Base-by-base conservation (phyloP, 2,329 filamentous ascomycete genomes). In the Thielaviopsis cerberus region DNA sequence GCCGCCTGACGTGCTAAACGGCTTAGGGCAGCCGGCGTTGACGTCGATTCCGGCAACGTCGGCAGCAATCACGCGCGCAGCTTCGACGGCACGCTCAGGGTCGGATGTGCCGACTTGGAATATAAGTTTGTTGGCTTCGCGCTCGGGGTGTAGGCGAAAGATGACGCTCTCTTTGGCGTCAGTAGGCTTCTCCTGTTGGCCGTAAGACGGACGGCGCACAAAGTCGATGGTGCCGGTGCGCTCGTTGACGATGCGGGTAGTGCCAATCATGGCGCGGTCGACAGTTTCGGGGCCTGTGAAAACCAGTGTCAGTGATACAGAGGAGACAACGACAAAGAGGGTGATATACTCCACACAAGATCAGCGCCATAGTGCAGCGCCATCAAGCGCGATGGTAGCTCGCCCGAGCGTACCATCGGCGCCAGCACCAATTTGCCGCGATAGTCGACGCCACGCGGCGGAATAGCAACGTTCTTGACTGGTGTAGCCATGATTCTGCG, bases 361-460 rank as follows among this genome's bases (percentile, higher is more conserved):
- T 98, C 92, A 56, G 92, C 92, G 63, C 92, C 92, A 69, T 98
- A 97, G 67, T 94, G 86, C 62, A 98, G 80, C 30, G 92, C 88
- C 51, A 94, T 73, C 25, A 98, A 78, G 60, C 92, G 83, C 45
- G 88, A 92, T 2, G 92, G 91, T 61, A 96, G 75, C 74, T 98
- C 92, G 67, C 92, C 92, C n/a, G 88, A 94, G 64, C 92, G 85
- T 59, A 96, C 91, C 92, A 98, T 98, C 48, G 92, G 92, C 62
- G 92, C 92, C 62, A 98, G 84, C 51, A 97, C 92, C 63, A 97
- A 73, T 71, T 94, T 96, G 71, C 86, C 86, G 64, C 91, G 81
- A 72, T 96, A 97, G 74, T 96, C 89, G 66, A 95, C 89, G 55
- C 91, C 91, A 69, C 85, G 86, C 61, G 76, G 79, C 63, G 91